A percentile compares a stretch with the other conserved stretches of the same genome.
Conservation (phyloP, 352 stramenopile species). For the Phytophthora gonapodyides region DNA sequence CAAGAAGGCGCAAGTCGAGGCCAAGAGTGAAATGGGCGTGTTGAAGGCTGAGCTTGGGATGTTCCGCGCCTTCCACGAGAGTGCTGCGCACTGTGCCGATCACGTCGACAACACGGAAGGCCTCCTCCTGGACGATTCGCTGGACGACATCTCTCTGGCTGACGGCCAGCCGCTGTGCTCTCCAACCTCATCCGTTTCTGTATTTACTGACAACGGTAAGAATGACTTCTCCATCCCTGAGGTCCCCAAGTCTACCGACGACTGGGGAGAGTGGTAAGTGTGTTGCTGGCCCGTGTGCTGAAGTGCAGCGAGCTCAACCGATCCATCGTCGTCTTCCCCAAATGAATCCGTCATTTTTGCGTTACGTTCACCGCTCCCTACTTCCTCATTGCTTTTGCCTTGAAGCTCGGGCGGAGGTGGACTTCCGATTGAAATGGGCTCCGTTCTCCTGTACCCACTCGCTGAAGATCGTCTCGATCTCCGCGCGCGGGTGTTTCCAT, state of each 20-base stretch:
- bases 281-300: conserved; percentile 19
- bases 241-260: conserved; percentile 37
- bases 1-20: conserved; percentile 40
- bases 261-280: conserved; percentile 73
- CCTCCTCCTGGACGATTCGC: conserved; percentile 36
- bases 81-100: conserved; percentile 39
- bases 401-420: conserved; percentile 17
- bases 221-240: conserved; percentile 31
- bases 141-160: conserved; percentile 46
- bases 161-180: conserved; percentile 44
- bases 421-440: conserved; percentile 46
- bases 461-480: conserved; percentile 77
- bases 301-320: conserved; percentile 17
- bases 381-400: conserved; percentile 14
- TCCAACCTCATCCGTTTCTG: conserved; percentile 44
- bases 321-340: conserved; percentile 14
- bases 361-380: background rate
- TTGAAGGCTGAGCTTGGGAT: conserved; percentile 52
- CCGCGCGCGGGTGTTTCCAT: conserved; percentile 79
- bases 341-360: conserved; percentile 25
- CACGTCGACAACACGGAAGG: conserved; percentile 23
- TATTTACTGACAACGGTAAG: conserved; percentile 51
- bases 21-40: conserved; percentile 45
- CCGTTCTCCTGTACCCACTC: conserved; percentile 79
- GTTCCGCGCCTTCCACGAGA: conserved; percentile 55